phyloP scores from a whole-genome alignment of 1,284 basidiomycete species.

The Hemileccinum hortonii region DNA sequence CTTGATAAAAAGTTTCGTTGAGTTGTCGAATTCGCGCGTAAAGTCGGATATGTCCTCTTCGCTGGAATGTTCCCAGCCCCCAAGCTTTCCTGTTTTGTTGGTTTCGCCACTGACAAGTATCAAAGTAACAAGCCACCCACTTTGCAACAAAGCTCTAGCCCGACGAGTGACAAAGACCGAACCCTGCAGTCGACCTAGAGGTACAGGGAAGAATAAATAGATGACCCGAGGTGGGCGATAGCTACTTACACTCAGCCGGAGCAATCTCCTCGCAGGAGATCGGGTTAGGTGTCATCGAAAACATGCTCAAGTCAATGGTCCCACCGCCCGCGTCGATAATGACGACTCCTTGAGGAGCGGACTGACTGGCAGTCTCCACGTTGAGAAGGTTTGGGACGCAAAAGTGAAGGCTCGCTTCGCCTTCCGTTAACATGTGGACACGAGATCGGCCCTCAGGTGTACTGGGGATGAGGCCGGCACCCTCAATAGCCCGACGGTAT shows the following conservation, averaged over 20 bases:
- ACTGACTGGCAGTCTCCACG: too few species aligned
- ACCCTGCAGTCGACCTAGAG: constrained; percentile 21
- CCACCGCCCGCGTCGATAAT: constrained; percentile 33
- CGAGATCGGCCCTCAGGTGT: constrained; percentile 24
- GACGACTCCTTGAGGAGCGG: constrained; percentile 20
- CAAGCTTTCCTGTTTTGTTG: constrained; percentile 27
- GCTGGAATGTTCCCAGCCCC: constrained; percentile 22
- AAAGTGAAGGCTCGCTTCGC: constrained; percentile 46
- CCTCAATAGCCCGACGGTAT: constrained; percentile 33
- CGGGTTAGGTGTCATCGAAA: constrained; percentile 24
- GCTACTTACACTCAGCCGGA: constrained; percentile 36
- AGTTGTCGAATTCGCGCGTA: constrained; percentile 14
- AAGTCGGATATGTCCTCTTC: constrained; percentile 15
- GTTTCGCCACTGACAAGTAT: constrained; percentile 14
- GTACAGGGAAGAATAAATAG: not conserved
- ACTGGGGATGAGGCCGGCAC: constrained; percentile 25
- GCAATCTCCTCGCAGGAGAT: constrained; percentile 35
- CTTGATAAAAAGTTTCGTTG: constrained; percentile 9
- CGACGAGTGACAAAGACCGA: constrained; percentile 38
- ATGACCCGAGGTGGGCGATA: not conserved
- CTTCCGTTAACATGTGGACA: constrained; percentile 45
- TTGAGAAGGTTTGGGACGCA: constrained; percentile 31
- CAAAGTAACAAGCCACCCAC: constrained; percentile 22
- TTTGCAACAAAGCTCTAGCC: constrained; percentile 33
- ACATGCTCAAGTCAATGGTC: constrained; percentile 46